phyloP scores from a whole-genome alignment of 1,284 basidiomycete species.

The Rhodotorula glutinis region DNA sequence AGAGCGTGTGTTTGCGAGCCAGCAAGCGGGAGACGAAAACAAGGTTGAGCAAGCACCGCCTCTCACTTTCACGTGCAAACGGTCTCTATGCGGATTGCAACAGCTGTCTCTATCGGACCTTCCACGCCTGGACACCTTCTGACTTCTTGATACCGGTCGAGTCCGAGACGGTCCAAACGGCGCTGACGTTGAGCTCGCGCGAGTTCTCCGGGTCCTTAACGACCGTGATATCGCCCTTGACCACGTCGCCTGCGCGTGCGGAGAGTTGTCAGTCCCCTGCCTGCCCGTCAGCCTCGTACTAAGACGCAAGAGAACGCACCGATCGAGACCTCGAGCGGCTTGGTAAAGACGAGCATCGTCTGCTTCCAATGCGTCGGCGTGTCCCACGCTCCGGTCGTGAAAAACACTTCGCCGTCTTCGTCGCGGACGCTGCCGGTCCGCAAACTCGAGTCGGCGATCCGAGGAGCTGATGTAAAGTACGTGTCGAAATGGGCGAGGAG shows the following conservation, averaged over 20 bases:
- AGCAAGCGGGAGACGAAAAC: too few species aligned
- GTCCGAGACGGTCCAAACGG: slow-evolving; percentile 67
- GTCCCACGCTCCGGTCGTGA: slow-evolving; percentile 84
- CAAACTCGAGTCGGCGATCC: slow-evolving; percentile 48
- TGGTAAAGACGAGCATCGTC: slow-evolving; percentile 79
- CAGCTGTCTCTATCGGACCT: slow-evolving; percentile 22
- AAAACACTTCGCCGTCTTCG: slow-evolving; percentile 63
- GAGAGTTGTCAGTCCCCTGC: slow-evolving; percentile 1
- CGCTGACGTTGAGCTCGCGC: slow-evolving; percentile 85
- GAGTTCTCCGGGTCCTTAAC: slow-evolving; percentile 76
- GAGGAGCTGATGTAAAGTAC: slow-evolving; percentile 65
- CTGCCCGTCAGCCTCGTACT: slow-evolving; percentile 3
- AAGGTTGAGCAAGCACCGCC: too few species aligned
- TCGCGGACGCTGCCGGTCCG: slow-evolving; percentile 13
- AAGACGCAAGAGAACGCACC: slow-evolving; percentile 54
- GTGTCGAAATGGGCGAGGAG: slow-evolving; percentile 93
- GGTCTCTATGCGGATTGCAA: too few species aligned
- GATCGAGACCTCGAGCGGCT: slow-evolving; percentile 69
- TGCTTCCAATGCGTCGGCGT: slow-evolving; percentile 98
- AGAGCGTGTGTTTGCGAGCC: too few species aligned
- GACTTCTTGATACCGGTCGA: slow-evolving; percentile 6
- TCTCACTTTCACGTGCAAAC: too few species aligned
- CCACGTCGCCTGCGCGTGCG: slow-evolving; percentile 60
- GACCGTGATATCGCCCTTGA: slow-evolving; percentile 77
- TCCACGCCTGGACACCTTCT: slow-evolving; percentile 37